These are phyloP conservation scores for Moricandia moricandioides DNA, from an alignment of 345 rosid species.

Conservation along the genomic window DNA sequence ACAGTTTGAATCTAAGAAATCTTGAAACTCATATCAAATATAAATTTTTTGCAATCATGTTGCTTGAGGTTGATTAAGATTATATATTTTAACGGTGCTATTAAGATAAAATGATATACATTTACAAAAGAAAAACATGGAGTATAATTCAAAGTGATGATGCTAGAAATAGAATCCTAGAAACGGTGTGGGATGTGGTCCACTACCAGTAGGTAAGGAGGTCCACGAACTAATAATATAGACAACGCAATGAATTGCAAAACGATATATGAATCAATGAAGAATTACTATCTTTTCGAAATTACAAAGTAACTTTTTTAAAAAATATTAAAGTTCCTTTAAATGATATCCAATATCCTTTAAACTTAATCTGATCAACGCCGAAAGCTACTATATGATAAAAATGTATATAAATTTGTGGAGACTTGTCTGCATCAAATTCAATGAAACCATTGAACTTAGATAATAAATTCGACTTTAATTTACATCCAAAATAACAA, in stretches of 20 bases:
- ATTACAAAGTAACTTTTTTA: too few relatives aligned
- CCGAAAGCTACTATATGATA: background rate
- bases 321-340: background rate
- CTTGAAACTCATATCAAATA: background rate
- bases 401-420: background rate
- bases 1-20: background rate
- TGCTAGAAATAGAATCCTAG: background rate
- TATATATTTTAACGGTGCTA: background rate
- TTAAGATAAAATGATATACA: background rate
- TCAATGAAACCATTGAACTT: slow-evolving; percentile 2
- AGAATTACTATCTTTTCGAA: background rate
- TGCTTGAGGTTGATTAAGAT: background rate
- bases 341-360: background rate
- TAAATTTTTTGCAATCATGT: background rate
- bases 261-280: background rate
- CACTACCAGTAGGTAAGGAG: background rate
- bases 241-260: background rate
- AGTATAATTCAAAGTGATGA: too few relatives aligned
- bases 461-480: background rate
- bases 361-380: background rate
- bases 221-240: background rate
- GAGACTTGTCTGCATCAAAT: background rate
- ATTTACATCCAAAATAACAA: background rate
- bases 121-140: background rate
- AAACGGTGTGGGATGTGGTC: background rate